Conservation (phyloP, 2,329 filamentous ascomycete species). For the Botrytis medusae region DNA sequence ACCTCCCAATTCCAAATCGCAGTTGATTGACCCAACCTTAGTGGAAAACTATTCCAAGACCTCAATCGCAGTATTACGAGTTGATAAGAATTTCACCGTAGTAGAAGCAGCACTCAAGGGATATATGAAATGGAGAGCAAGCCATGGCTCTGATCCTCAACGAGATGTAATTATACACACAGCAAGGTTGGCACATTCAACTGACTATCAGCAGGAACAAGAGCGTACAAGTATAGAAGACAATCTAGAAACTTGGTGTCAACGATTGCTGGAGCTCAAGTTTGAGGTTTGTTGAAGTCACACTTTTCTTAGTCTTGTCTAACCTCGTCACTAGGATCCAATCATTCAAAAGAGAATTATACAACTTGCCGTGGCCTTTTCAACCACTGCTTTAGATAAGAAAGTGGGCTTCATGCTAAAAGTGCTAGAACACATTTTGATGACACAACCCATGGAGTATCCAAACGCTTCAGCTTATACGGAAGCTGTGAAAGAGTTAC, state of each 20-base stretch:
- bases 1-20: slow-evolving; percentile 14
- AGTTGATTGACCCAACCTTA: slow-evolving; percentile 24
- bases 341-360: slow-evolving; percentile 78
- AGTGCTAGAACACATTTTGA: slow-evolving; percentile 86
- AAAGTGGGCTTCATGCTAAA: slow-evolving; percentile 81
- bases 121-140: slow-evolving; percentile 73
- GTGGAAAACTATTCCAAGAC: slow-evolving; percentile 64
- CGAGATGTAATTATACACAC: slow-evolving; percentile 39
- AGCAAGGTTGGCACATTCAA: slow-evolving; percentile 22
- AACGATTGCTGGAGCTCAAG: slow-evolving; percentile 65
- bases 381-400: slow-evolving; percentile 74
- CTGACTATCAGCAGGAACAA: slow-evolving; percentile 42
- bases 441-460: slow-evolving; percentile 74
- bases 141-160: slow-evolving; percentile 51
- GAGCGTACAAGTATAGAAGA: slow-evolving; percentile 59
- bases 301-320: slow-evolving; percentile 21
- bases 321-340: slow-evolving; percentile 56
- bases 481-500: slow-evolving; percentile 86
- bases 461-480: slow-evolving; percentile 72
- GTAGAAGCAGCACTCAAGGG: slow-evolving; percentile 88
- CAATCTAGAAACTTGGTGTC: slow-evolving; percentile 70
- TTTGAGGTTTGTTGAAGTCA: slow-evolving; percentile 52
- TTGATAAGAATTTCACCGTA: slow-evolving; percentile 87
- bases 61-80: slow-evolving; percentile 70
- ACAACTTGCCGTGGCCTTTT: slow-evolving; percentile 81